These are phyloP conservation scores for Epichloe sp. DNA, from an alignment of 2,329 filamentous ascomycete genomes.

Conservation along the genomic window DNA sequence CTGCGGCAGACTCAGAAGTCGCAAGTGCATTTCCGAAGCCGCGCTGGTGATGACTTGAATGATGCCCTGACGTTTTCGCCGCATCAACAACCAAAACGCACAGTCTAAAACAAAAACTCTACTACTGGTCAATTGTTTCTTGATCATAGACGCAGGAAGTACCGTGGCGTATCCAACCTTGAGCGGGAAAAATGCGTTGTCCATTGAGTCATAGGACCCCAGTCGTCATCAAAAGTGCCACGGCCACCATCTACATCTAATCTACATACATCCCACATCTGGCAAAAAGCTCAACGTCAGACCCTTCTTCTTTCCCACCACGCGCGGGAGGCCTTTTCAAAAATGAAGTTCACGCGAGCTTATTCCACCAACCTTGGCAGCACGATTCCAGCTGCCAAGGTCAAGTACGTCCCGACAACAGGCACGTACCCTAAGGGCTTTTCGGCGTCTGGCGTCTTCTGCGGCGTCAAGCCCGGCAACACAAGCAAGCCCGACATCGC, in stretches of 20 bases:
- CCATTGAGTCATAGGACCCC: background rate
- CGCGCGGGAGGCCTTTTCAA: slow-evolving; percentile 4
- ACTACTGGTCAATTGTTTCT: too few species aligned
- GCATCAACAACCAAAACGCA: too few species aligned
- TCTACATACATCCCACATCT: background rate
- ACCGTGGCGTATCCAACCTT: background rate
- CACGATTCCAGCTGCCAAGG: slow-evolving; percentile 61
- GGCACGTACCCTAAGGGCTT: slow-evolving; percentile 90
- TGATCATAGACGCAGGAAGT: too few species aligned
- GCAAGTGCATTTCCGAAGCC: too few species aligned
- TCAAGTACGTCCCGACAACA: slow-evolving; percentile 74
- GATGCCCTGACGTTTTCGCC: too few species aligned
- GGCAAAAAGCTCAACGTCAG: background rate
- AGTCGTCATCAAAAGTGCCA: background rate
- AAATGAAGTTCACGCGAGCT: slow-evolving; percentile 22
- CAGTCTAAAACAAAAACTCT: too few species aligned
- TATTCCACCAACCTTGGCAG: slow-evolving; percentile 19
- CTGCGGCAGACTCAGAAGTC: too few species aligned
- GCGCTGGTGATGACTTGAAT: too few species aligned
- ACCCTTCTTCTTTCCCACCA: slow-evolving; percentile 3
- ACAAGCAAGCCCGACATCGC: slow-evolving; percentile 85
- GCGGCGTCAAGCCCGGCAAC: slow-evolving; percentile 88
- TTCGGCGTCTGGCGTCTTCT: slow-evolving; percentile 71
- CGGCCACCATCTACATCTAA: background rate
- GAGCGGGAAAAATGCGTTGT: background rate